Evolutionary conservation across 73 alveolate species (phyloP).

Genomic region (Tetrahymena elliotti): DNA sequence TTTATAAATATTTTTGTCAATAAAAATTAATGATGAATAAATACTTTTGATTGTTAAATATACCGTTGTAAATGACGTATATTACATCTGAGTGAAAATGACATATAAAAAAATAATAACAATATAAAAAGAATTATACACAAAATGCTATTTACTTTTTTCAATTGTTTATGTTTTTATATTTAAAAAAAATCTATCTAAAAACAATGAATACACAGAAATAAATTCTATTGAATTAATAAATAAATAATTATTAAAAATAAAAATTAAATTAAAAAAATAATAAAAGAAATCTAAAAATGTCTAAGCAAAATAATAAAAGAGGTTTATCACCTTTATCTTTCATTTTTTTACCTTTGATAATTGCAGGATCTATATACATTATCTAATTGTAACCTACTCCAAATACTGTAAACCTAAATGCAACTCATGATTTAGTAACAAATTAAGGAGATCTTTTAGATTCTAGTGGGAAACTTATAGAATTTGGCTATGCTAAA

Average conservation of each 20-base stretch:
- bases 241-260: too few species aligned
- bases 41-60: background rate
- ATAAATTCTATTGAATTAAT: too few species aligned
- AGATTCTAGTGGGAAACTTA: background rate
- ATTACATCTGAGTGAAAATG: background rate
- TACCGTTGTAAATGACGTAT: background rate
- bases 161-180: too few species aligned
- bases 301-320: background rate
- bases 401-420: background rate
- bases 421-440: background rate
- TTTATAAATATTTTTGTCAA: too few species aligned
- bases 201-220: too few species aligned
- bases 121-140: background rate
- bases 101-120: background rate
- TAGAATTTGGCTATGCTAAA: background rate
- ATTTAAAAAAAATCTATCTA: too few species aligned
- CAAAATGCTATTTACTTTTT: too few species aligned
- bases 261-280: too few species aligned
- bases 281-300: background rate
- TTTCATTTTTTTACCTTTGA: background rate
- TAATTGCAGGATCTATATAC: background rate
- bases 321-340: background rate
- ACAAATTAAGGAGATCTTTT: background rate
- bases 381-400: background rate
- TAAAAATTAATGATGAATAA: too few species aligned